Base-by-base conservation (phyloP, 192 early-diverging fungal genomes). In the Tieghemiomyces parasiticus region DNA sequence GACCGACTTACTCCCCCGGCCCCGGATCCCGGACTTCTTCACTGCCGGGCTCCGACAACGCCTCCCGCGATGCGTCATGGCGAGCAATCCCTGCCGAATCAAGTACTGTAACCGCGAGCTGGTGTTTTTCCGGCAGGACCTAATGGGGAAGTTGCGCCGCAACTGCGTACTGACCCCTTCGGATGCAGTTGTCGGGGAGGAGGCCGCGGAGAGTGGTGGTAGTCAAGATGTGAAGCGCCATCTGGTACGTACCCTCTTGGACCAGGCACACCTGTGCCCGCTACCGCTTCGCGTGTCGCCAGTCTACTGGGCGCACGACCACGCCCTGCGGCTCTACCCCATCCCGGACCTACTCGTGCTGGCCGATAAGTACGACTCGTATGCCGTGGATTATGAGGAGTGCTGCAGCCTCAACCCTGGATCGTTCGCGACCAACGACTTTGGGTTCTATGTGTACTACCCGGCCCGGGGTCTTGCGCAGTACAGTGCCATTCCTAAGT, bases 71-170 rank as follows among this genome's bases (percentile, higher is more conserved):
- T 75, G 71, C 0, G 68, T 74, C 0, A 91, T 94, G 66, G 67
- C 84, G 0, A 86, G 81, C 28, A 94, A 93, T 68, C 93, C 93
- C 25, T 91, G 89, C 62, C 72, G 88, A 32, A 90, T 96, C 65
- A 83, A 84, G 58, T 94, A 91, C 62, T 92, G 86, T 64, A 86
- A 83, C 3, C 89, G 92, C 55, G 93, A 97, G 61, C 86, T 97
- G 48, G 81, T 94, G 1, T 74, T 97, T 25, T 93, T 88, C 61
- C 80, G 92, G 19, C 90, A 94, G 60, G 91, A 94, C 63, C 63
- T 92, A 46, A 65, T 89, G 51, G 85, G 78, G 58, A 77, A 76
- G 64, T 66, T 93, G 55, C 72, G 81, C 55, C 77, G 91, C 42
- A 91, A 91, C 68, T 75, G 80, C 65, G 77, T 89, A 33, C 59